Evolutionary conservation across 176 grass and related monocot species (phyloP).

Genomic region (Pontederia paniculata): DNA sequence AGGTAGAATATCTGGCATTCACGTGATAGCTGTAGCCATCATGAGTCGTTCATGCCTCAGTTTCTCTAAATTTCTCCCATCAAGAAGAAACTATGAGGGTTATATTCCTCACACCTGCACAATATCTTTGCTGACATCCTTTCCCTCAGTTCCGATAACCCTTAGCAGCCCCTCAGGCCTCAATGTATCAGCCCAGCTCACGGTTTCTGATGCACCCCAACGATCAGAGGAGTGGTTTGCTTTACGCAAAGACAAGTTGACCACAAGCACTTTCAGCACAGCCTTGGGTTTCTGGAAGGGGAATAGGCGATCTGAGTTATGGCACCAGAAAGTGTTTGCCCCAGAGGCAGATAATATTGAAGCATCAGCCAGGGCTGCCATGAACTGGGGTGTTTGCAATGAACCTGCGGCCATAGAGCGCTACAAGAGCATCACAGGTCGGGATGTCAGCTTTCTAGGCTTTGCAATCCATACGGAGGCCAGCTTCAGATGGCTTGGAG

Average conservation of each 20-base stretch:
- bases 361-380: constrained; percentile 53
- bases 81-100: constrained; percentile 52
- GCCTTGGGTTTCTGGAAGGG: constrained; percentile 83
- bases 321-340: constrained; percentile 81
- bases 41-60: constrained; percentile 14
- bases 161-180: constrained; percentile 33
- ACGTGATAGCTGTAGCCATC: constrained; percentile 15
- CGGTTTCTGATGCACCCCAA: constrained; percentile 48
- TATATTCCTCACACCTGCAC: constrained; percentile 75
- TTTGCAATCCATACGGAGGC: constrained; percentile 70
- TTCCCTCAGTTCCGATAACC: constrained; percentile 24
- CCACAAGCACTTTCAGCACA: constrained; percentile 93
- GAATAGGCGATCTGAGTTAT: constrained; percentile 63
- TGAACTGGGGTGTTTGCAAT: constrained; percentile 79
- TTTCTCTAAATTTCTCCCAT: constrained; percentile 29
- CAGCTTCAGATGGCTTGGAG: constrained; percentile 75
- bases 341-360: constrained; percentile 38
- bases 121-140: constrained; percentile 32
- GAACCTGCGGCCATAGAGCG: constrained; percentile 60
- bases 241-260: constrained; percentile 91
- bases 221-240: constrained; percentile 96
- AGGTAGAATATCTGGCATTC: background rate
- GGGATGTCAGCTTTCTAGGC: constrained; percentile 48
- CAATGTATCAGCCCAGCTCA: constrained; percentile 39
- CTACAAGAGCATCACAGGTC: constrained; percentile 77